A percentile compares a stretch with the other conserved stretches of the same genome.
Conservation (phyloP, 2,329 filamentous ascomycete genomes). For the Fusarium aywerte region DNA sequence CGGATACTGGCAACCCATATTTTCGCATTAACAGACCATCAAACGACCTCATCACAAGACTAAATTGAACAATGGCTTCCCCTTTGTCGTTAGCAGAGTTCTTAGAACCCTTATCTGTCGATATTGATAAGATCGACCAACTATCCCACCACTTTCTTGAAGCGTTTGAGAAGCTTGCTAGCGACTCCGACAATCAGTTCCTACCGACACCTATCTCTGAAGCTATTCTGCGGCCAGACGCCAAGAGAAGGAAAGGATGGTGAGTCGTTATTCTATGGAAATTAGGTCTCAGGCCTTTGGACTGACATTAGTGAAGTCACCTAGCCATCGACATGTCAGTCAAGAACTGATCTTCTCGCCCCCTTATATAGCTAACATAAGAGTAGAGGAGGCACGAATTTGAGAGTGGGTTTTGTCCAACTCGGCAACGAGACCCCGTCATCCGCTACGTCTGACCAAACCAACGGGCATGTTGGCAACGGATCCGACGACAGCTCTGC, state of each 20-base stretch:
- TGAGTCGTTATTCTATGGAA: conserved; percentile 50
- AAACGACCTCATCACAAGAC: background rate
- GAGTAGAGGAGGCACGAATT: conserved; percentile 75
- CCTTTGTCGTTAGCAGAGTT: conserved; percentile 55
- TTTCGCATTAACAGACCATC: background rate
- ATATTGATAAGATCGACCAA: conserved; percentile 57
- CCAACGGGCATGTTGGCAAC: conserved; percentile 19
- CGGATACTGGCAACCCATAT: conserved; percentile 1
- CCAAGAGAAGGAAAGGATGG: conserved; percentile 58
- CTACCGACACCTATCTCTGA: conserved; percentile 71
- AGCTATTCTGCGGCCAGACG: conserved; percentile 63
- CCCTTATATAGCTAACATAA: conserved; percentile 27
- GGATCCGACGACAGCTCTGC: conserved; percentile 31
- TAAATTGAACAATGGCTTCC: conserved; percentile 25
- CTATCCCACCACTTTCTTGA: conserved; percentile 60
- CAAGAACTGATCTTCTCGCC: background rate
- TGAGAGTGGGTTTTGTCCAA: conserved; percentile 75
- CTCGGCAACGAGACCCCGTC: conserved; percentile 56
- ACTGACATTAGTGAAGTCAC: conserved; percentile 56
- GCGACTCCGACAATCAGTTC: conserved; percentile 66
- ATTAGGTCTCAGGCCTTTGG: background rate
- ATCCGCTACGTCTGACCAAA: conserved; percentile 7
- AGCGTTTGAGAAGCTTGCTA: conserved; percentile 62
- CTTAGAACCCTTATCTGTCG: conserved; percentile 62
- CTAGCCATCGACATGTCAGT: conserved; percentile 74